These are phyloP conservation scores for Ascodesmis nigricans DNA, from an alignment of 495 filamentous ascomycete genomes.

Conservation along the genomic window DNA sequence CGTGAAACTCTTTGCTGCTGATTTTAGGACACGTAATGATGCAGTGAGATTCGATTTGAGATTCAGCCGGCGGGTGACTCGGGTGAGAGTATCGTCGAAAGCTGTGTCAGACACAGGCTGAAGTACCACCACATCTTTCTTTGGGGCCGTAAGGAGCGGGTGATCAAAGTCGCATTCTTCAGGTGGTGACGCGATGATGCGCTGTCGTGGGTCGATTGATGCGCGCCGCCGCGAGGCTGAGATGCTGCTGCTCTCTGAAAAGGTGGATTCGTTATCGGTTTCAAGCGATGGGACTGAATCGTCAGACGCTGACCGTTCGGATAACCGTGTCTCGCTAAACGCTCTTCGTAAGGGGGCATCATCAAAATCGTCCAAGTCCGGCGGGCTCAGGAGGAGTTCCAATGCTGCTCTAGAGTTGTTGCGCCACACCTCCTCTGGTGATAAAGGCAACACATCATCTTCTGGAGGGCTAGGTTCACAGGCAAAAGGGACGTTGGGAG, in stretches of 20 bases:
- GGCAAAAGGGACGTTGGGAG: not conserved
- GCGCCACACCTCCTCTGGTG: not conserved
- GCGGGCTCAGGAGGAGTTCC: conserved; percentile 30
- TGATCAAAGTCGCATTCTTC: conserved; percentile 36
- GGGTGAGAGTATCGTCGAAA: conserved; percentile 13
- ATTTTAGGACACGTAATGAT: conserved; percentile 66
- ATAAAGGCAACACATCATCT: conserved; percentile 2
- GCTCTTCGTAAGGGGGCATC: conserved; percentile 12
- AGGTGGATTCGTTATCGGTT: conserved; percentile 25
- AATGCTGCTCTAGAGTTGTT: conserved; percentile 9
- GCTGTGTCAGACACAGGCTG: conserved; percentile 21
- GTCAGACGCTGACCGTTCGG: conserved; percentile 32
- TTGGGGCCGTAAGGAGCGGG: conserved; percentile 23
- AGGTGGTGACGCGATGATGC: conserved; percentile 25
- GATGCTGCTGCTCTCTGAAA: conserved; percentile 18
- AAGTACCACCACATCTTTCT: conserved; percentile 12
- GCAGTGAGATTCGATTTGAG: conserved; percentile 93
- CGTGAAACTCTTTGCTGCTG: conserved; percentile 65
- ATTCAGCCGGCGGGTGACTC: conserved; percentile 24
- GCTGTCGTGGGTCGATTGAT: conserved; percentile 16
- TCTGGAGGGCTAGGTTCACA: not conserved
- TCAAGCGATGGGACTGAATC: conserved; percentile 42
- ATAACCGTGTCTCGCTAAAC: conserved; percentile 22
- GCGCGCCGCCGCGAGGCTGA: conserved; percentile 12
- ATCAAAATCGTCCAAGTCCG: conserved; percentile 33